Conservation (phyloP, 257 asterid genomes). For the Solanum bulbocastanum region DNA sequence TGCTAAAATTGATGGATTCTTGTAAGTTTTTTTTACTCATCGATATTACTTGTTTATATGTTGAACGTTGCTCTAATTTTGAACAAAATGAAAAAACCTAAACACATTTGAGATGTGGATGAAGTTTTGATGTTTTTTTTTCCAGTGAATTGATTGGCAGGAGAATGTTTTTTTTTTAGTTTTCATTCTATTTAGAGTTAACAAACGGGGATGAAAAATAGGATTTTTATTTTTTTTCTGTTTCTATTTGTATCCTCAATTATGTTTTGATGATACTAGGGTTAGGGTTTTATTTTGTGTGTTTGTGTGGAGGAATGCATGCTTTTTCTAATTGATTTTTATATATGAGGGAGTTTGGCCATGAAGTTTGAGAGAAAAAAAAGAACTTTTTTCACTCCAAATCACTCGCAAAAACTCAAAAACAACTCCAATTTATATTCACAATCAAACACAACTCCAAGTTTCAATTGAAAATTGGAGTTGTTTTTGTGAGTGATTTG, state of each 20-base stretch:
- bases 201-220: not conserved
- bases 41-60: not conserved
- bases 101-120: not conserved
- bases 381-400: no score
- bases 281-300: not conserved
- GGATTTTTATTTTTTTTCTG: not conserved
- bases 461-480: no score
- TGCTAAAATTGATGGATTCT: not conserved
- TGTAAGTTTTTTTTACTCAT: not conserved
- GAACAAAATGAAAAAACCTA: not conserved
- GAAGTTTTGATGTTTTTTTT: not conserved
- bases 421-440: no score
- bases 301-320: not conserved
- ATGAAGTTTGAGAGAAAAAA: not conserved
- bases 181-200: not conserved
- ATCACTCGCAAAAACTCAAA: no score
- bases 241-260: not conserved
- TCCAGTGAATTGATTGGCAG: accelerated
- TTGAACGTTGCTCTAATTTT: not conserved
- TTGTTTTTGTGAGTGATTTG: no score
- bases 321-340: not conserved
- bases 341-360: no score
- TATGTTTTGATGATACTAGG: not conserved
- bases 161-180: not conserved
- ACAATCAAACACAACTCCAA: no score